Percentiles rank a stretch among this genome's conserved stretches.
These are phyloP conservation scores for Talaromyces wortmannii DNA, from an alignment of 495 filamentous ascomycete species.

Conservation along the genomic window DNA sequence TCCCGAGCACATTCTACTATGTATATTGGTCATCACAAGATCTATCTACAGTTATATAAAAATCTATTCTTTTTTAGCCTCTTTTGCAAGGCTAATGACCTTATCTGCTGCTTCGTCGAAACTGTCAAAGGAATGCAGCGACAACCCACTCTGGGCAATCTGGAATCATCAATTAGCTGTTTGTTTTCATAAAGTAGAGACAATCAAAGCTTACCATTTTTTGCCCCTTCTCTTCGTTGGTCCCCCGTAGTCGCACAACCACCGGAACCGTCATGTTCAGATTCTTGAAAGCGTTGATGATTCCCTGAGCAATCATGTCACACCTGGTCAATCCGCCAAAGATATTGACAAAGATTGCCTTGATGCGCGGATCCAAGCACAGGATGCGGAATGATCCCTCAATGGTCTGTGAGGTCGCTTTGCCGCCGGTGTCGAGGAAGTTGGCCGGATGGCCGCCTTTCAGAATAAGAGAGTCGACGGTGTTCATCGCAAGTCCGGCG, in stretches of 20 bases:
- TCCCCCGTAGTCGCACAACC: constrained; percentile 77
- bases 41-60: neutral
- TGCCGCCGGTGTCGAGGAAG: constrained; percentile 87
- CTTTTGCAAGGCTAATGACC: constrained; percentile 57
- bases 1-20: neutral
- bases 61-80: neutral
- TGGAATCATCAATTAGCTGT: constrained; percentile 10
- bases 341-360: constrained; percentile 79
- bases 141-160: constrained; percentile 68
- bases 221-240: constrained; percentile 72
- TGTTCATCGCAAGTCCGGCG: constrained; percentile 90
- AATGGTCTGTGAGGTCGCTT: constrained; percentile 81
- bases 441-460: constrained; percentile 65
- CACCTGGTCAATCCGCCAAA: constrained; percentile 81
- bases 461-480: constrained; percentile 66
- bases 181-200: constrained; percentile 5
- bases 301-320: constrained; percentile 84
- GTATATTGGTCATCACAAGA: no score
- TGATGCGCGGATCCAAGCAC: constrained; percentile 62
- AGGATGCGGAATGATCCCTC: constrained; percentile 69
- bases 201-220: constrained; percentile 47
- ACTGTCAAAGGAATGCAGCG: constrained; percentile 70
- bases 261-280: constrained; percentile 65
- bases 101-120: constrained; percentile 76
- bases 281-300: constrained; percentile 72